Evolutionary conservation across 2,329 filamentous ascomycete species (phyloP), one percentile per base, ranked within the genome.

Genomic region (Coleophoma cylindrospora): DNA sequence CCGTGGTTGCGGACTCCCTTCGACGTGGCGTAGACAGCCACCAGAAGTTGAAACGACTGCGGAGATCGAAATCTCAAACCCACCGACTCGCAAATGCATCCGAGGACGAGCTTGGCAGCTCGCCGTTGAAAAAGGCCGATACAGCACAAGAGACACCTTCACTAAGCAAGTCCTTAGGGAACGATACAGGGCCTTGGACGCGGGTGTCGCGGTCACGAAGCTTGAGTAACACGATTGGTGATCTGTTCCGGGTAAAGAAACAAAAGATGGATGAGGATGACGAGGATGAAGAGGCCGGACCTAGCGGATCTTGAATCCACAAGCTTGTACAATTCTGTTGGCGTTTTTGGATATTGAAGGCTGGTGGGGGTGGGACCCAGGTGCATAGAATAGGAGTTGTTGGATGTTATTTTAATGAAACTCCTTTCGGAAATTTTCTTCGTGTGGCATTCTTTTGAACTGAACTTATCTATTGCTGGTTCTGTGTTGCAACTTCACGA

Each of bases 1-100:
- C 78, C 1, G 77, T 87, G 44, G 80, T 87, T 6, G 83, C 82
- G 9, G 83, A 87, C 55, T 76, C 81, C 19, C 69, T 86, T 22
- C 75, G 81, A n/a, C 75, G 79, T 14, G 77, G 79, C 13, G 71
- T 79, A 52, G 73, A 72, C 9, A 65, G 68, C 21, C 59, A 57
- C 41, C 57, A 57, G 48, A 49, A 54, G 7, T 58, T 61, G 19
- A 64, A 61, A 32, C 59, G 65, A 43, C 61, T 64, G 12, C 54
- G 56, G 38, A 56, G 57, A 37, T 54, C 60, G 17, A 64, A 59
- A 43, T 65, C 63, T 33, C 57, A 57, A 14, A 57, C 56, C 10
- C 56, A 63, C 15, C 50, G 58, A 47, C 37, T 63, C 6, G 45
- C 48, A 1, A 52, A 58, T 40, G 43, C 41, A 12, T 48, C 47